Percentiles rank a stretch among this genome's conserved stretches.
These are phyloP conservation scores for Terfezia claveryi DNA, from an alignment of 495 filamentous ascomycete species.

Conservation along the genomic window DNA sequence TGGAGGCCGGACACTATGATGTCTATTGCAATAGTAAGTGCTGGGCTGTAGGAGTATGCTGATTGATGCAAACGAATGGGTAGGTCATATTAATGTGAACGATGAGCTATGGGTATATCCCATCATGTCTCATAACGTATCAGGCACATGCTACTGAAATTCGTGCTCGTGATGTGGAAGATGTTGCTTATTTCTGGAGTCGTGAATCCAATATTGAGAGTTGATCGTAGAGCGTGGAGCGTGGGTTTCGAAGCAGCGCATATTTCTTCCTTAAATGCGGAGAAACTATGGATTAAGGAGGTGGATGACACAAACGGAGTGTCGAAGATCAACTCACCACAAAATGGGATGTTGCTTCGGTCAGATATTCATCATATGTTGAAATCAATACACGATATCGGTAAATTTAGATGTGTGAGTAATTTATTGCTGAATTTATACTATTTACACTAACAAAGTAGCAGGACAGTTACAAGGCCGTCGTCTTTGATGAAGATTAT, in stretches of 20 bases:
- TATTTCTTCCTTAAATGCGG: not conserved
- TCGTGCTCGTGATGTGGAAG: not conserved
- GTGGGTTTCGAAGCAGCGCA: not conserved
- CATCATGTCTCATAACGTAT: not conserved
- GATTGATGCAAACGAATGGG: not conserved
- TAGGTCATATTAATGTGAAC: not conserved
- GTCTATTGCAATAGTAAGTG: too few relatives aligned
- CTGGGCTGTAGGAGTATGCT: not conserved
- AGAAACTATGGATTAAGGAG: not conserved
- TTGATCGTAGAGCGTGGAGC: not conserved
- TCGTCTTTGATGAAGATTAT: slow-evolving; percentile 6
- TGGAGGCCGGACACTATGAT: too few relatives aligned
- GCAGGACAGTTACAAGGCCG: slow-evolving; percentile 22
- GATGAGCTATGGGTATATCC: not conserved
- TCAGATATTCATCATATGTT: not conserved
- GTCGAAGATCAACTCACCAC: not conserved
- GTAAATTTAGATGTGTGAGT: slow-evolving; percentile 5
- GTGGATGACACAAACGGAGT: not conserved
- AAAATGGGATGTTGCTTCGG: not conserved
- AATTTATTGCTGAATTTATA: not conserved
- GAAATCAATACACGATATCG: not conserved
- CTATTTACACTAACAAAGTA: not conserved
- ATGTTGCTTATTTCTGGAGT: not conserved
- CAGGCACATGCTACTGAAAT: not conserved
- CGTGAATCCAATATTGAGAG: not conserved